Base-by-base conservation (phyloP, 164 flowering plant species). In the Liriodendron chinense region DNA sequence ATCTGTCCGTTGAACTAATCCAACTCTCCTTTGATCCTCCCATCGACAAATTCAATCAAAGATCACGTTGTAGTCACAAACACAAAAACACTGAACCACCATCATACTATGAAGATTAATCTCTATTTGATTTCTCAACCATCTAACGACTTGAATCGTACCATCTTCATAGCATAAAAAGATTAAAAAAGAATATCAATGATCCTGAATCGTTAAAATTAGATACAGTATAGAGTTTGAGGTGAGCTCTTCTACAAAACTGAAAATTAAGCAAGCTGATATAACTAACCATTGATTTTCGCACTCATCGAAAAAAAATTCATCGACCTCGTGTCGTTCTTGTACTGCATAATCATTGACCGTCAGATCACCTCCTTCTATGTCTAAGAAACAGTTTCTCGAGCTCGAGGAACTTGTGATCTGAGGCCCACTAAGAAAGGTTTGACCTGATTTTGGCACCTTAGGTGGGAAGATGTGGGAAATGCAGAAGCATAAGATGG, bases 401-500 rank as follows among this genome's bases (percentile, higher is more conserved):
- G 48, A 67, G 69, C 26, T 18, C 56, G 56, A 25, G 67, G 4
- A 53, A 18, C 9, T 43, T 14, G 1, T 7, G 68, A 23, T 8
- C 7, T 22, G 24, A 70, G 68, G 59, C 22, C 20, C 12, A 49
- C 24, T 12, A 68, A 72, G 14, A 68, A 57, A 75, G 77, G 82
- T 77, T 89, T 86, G 90, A 86, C 89, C 82, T 84, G 64, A 34
- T 6, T 20, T 53, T 28, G 47, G 18, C 14, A 59, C 21, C 12
- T 73, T 22, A 5, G 23, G 65, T 34, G 25, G n/a, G 20, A 18
- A 67, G 7, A 53, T 74, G 81, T 86, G 71, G 83, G 84, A 78
- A 75, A 72, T 72, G 73, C 78, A 74, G 86, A 80, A 82, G 75
- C 78, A 68, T 74, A 69, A 68, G 56, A 74, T 78, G 73, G 69